A percentile compares a stretch with the other conserved stretches of the same genome.
phyloP scores from a whole-genome alignment of 2,329 filamentous ascomycete species.

The Alternaria sp. region DNA sequence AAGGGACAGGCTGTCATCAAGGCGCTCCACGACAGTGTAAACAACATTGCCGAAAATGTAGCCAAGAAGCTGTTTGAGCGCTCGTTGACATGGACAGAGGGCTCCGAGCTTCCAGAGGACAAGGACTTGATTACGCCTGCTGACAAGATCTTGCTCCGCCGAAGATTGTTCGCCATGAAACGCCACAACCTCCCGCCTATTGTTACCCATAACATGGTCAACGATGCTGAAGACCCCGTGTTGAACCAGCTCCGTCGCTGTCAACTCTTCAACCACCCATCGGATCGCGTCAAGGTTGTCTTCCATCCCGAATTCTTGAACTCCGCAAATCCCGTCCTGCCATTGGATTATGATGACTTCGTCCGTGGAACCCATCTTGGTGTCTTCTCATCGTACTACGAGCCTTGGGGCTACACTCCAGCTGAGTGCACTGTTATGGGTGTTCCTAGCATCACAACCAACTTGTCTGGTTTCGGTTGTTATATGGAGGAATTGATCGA shows the following conservation, averaged over 20 bases:
- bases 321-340: slow-evolving; percentile 92
- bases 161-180: slow-evolving; percentile 97
- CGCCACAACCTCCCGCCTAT: slow-evolving; percentile 88
- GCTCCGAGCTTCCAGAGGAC: slow-evolving; percentile 91
- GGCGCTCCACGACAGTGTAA: slow-evolving; percentile 89
- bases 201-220: slow-evolving; percentile 98
- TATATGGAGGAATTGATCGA: slow-evolving; percentile 99
- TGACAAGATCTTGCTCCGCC: slow-evolving; percentile 90
- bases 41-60: slow-evolving; percentile 91
- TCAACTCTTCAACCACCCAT: slow-evolving; percentile 95
- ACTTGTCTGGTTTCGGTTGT: slow-evolving; percentile 96
- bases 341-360: slow-evolving; percentile 98
- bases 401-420: slow-evolving; percentile 98
- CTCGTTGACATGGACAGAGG: slow-evolving; percentile 94
- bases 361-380: slow-evolving; percentile 96
- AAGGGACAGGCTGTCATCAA: slow-evolving; percentile 98
- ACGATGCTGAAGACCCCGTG: slow-evolving; percentile 91
- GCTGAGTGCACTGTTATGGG: slow-evolving; percentile 99
- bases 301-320: slow-evolving; percentile 99
- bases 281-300: slow-evolving; percentile 94
- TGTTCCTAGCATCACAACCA: slow-evolving; percentile 97
- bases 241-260: slow-evolving; percentile 95
- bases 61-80: slow-evolving; percentile 95
- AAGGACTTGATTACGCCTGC: slow-evolving; percentile 93
- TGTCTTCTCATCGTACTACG: slow-evolving; percentile 97